A percentile compares a stretch with the other conserved stretches of the same genome.
phyloP scores from a whole-genome alignment of 495 filamentous ascomycete genomes.

The Penicillium maclennaniae region DNA sequence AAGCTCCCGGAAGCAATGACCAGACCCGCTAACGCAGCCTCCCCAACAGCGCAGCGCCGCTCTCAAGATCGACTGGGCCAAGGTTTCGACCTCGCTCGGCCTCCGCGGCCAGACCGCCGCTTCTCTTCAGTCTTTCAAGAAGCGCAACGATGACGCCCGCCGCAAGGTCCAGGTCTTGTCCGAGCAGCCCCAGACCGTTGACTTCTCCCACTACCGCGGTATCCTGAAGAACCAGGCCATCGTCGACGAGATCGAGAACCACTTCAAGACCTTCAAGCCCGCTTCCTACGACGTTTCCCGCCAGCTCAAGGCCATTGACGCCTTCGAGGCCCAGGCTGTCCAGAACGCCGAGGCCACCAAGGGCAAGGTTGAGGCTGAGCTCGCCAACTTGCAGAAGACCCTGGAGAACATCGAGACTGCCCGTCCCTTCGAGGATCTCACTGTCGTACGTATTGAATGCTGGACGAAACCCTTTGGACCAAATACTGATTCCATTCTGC shows the following conservation, averaged over 20 bases:
- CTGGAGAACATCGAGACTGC: conserved; percentile 96
- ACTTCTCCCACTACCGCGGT: conserved; percentile 90
- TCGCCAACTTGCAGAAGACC: conserved; percentile 87
- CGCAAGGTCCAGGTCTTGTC: conserved; percentile 78
- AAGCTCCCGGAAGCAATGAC: conserved; percentile 5
- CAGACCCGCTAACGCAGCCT: conserved; percentile 15
- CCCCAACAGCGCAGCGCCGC: conserved; percentile 84
- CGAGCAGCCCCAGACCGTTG: conserved; percentile 75
- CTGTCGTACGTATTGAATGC: conserved; percentile 72
- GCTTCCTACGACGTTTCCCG: conserved; percentile 81
- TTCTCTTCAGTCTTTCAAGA: conserved; percentile 93
- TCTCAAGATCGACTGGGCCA: conserved; percentile 98
- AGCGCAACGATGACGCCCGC: conserved; percentile 98
- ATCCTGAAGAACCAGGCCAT: conserved; percentile 91
- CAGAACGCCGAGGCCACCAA: conserved; percentile 97
- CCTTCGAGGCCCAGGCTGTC: conserved; percentile 93
- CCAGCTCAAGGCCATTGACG: conserved; percentile 96
- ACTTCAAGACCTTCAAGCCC: conserved; percentile 85
- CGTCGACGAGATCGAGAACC: conserved; percentile 93
- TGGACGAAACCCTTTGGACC: neutral
- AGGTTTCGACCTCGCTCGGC: conserved; percentile 85
- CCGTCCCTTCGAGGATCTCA: conserved; percentile 93
- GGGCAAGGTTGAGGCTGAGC: conserved; percentile 86
- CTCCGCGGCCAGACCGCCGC: conserved; percentile 90
- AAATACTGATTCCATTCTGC: conserved; percentile 15